Percentiles rank a stretch among this genome's conserved stretches.
phyloP scores from a whole-genome alignment of 2,329 filamentous ascomycete genomes.

The Metarhizium album region DNA sequence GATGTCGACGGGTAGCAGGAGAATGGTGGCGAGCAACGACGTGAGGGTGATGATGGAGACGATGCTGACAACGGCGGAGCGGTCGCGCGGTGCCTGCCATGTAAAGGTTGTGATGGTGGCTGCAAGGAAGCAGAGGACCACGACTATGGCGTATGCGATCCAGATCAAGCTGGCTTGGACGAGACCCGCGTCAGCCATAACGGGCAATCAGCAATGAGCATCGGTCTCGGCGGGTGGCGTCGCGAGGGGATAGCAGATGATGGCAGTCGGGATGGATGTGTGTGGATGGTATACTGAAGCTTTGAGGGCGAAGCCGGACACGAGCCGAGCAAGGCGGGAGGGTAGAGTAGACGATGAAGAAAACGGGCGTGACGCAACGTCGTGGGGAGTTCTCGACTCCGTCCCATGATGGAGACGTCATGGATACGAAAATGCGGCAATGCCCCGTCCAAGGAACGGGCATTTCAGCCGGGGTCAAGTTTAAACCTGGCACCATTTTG shows the following conservation, averaged over 20 bases:
- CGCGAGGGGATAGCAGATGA: background rate
- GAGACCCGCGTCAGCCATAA: constrained; percentile 42
- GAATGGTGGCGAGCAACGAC: constrained; percentile 77
- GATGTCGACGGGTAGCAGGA: constrained; percentile 90
- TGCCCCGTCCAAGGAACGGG: no score
- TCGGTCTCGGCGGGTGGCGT: background rate
- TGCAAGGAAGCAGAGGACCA: constrained; percentile 64
- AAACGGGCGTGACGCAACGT: constrained; percentile 10
- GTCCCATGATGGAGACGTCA: background rate
- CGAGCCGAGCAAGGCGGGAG: background rate
- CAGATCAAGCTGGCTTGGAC: constrained; percentile 88
- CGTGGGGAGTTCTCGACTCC: no score
- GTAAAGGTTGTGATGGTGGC: constrained; percentile 80
- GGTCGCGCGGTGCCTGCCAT: constrained; percentile 82
- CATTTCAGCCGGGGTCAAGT: no score
- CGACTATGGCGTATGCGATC: constrained; percentile 80
- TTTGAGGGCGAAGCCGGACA: background rate
- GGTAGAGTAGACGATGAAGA: background rate
- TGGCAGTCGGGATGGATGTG: background rate
- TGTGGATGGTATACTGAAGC: background rate
- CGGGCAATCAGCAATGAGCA: constrained; percentile 6
- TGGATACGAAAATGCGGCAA: background rate
- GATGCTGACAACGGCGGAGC: constrained; percentile 68
- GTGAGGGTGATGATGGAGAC: constrained; percentile 84
- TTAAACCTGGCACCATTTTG: no score